A percentile compares a stretch with the other conserved stretches of the same genome.
These are phyloP conservation scores for Rubroboletus satanas DNA, from an alignment of 768 basidiomycete genomes.

Conservation along the genomic window DNA sequence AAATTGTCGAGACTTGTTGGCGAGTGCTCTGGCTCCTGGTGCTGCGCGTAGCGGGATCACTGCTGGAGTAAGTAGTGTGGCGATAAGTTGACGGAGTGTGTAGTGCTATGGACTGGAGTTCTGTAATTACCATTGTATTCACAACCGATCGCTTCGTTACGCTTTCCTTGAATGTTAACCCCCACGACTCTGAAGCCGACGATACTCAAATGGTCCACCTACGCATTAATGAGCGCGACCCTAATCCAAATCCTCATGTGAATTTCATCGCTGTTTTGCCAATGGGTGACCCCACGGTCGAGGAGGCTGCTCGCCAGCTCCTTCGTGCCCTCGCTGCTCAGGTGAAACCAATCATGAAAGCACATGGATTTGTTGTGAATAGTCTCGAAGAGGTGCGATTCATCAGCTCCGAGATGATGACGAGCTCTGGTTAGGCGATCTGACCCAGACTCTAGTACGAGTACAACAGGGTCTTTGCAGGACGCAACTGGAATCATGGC, in stretches of 20 bases:
- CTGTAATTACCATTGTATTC: background rate
- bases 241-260: slow-evolving; percentile 71
- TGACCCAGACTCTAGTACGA: slow-evolving; percentile 53
- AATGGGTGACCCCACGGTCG: slow-evolving; percentile 36
- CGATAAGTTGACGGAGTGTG: slow-evolving; percentile 15
- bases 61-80: slow-evolving; percentile 16
- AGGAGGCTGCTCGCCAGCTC: slow-evolving; percentile 66
- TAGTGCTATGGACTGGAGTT: background rate
- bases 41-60: slow-evolving; percentile 23
- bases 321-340: slow-evolving; percentile 79
- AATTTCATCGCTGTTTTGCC: slow-evolving; percentile 71
- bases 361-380: slow-evolving; percentile 70
- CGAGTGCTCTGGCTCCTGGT: slow-evolving; percentile 42
- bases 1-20: slow-evolving; percentile 54
- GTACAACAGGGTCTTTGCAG: slow-evolving; percentile 72
- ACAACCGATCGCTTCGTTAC: background rate
- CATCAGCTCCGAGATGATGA: background rate
- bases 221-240: slow-evolving; percentile 62
- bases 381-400: slow-evolving; percentile 71
- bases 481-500: slow-evolving; percentile 82
- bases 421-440: background rate
- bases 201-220: slow-evolving; percentile 55
- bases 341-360: slow-evolving; percentile 79
- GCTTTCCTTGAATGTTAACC: background rate
- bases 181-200: background rate